phyloP scores from a whole-genome alignment of 2,329 filamentous ascomycete genomes.

The Neoascochyta sp. region DNA sequence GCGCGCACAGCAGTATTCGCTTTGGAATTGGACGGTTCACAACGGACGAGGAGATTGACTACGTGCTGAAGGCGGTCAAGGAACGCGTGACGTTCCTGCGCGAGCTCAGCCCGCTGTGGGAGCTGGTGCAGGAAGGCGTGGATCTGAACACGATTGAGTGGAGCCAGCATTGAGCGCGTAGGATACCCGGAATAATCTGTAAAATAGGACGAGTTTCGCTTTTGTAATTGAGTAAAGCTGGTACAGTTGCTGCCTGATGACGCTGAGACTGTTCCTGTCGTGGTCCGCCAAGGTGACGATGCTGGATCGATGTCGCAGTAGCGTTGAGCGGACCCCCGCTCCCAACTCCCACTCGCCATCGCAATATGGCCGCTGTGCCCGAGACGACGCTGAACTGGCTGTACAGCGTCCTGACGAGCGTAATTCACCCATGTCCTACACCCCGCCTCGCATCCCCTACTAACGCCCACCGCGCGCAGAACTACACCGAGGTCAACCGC shows the following conservation, averaged over 20 bases:
- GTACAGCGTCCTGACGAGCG: conserved; percentile 74
- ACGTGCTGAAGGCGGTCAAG: conserved; percentile 89
- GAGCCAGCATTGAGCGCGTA: conserved; percentile 75
- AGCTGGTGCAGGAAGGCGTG: conserved; percentile 93
- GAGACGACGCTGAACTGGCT: conserved; percentile 94
- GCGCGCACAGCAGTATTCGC: conserved; percentile 93
- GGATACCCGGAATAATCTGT: conserved; percentile 16
- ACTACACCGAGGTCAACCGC: conserved; percentile 89
- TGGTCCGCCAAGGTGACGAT: conserved; percentile 22
- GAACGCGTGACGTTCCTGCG: conserved; percentile 89
- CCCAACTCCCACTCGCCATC: conserved; percentile 15
- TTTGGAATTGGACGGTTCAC: conserved; percentile 98
- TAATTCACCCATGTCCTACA: conserved; percentile 12
- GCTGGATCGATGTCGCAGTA: conserved; percentile 7
- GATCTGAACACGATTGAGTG: conserved; percentile 96
- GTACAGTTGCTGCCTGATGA: too few species aligned
- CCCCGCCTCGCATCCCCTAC: background rate
- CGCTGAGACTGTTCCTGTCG: too few species aligned
- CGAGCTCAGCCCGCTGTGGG: conserved; percentile 94
- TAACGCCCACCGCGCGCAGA: conserved; percentile 51
- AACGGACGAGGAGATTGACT: conserved; percentile 91
- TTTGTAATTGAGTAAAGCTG: too few species aligned
- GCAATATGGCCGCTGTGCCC: conserved; percentile 63
- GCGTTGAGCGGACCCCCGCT: conserved; percentile 26
- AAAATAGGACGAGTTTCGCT: conserved; percentile 17